A percentile compares a stretch with the other conserved stretches of the same genome.
Evolutionary conservation across 352 stramenopile genomes (phyloP).

Genomic region (Phytophthora colocasiae): DNA sequence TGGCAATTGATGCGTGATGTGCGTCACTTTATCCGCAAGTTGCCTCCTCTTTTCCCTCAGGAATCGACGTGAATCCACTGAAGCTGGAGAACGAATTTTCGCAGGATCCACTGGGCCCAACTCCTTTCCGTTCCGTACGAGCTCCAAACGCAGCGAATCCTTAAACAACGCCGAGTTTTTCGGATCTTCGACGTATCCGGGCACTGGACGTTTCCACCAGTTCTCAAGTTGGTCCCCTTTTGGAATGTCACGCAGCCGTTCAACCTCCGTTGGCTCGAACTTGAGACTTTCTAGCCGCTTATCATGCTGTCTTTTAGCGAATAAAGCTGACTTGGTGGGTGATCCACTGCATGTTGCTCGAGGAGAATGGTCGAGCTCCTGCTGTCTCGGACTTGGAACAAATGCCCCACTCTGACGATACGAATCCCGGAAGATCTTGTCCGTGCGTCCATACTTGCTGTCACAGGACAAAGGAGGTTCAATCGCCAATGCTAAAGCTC

Average conservation of each 20-base stretch:
- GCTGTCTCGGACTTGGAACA: slow-evolving; percentile 33
- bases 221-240: slow-evolving; percentile 45
- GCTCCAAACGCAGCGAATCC: slow-evolving; percentile 58
- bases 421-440: slow-evolving; percentile 60
- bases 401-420: slow-evolving; percentile 61
- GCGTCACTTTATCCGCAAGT: slow-evolving; percentile 57
- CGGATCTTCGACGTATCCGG: slow-evolving; percentile 70
- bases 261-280: slow-evolving; percentile 65
- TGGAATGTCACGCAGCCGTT: slow-evolving; percentile 58
- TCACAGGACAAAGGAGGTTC: slow-evolving; percentile 39
- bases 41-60: slow-evolving; percentile 42
- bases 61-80: slow-evolving; percentile 43
- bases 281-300: slow-evolving; percentile 49
- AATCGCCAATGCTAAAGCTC: slow-evolving; percentile 43
- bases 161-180: slow-evolving; percentile 33
- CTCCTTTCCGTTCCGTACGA: slow-evolving; percentile 34
- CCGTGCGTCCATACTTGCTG: slow-evolving; percentile 46
- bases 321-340: slow-evolving; percentile 45
- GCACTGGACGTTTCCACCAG: slow-evolving; percentile 64
- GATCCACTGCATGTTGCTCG: slow-evolving; percentile 44
- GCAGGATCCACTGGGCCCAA: slow-evolving; percentile 55
- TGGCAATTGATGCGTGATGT: slow-evolving; percentile 41
- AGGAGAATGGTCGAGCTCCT: slow-evolving; percentile 29
- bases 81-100: slow-evolving; percentile 47
- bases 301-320: slow-evolving; percentile 41